Conservation (phyloP, 306 rosid species). For the Trifolium subterraneum region DNA sequence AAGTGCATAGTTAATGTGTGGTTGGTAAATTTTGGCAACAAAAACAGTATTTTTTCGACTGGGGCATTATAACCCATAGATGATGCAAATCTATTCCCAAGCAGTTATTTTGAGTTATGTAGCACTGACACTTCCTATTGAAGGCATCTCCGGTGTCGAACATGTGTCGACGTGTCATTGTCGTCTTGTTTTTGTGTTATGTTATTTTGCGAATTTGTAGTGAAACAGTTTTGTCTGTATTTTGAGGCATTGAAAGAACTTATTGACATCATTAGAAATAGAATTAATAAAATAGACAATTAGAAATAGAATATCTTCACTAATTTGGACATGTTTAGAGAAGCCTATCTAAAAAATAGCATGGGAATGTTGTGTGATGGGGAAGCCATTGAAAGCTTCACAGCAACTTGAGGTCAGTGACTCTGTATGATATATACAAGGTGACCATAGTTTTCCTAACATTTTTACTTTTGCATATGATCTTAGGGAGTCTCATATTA, state of each 20-base stretch:
- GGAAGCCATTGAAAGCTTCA: too few species aligned
- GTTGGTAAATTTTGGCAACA: constrained; percentile 31
- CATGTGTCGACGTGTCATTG: background rate
- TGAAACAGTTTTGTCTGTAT: background rate
- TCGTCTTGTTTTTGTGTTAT: background rate
- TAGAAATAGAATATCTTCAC: too few species aligned
- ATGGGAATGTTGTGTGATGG: too few species aligned
- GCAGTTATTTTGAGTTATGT: background rate
- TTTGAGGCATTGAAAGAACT: background rate
- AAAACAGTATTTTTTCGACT: background rate
- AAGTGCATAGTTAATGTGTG: constrained; percentile 75
- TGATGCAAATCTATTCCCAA: constrained; percentile 3
- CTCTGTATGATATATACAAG: too few species aligned
- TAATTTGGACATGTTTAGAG: too few species aligned
- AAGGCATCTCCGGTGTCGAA: background rate
- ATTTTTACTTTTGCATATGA: too few species aligned
- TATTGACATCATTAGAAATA: background rate
- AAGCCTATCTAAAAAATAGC: too few species aligned
- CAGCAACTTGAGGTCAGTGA: too few species aligned
- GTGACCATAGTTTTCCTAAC: too few species aligned
- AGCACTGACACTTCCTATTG: background rate
- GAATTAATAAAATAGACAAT: too few species aligned
- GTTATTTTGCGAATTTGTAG: background rate
- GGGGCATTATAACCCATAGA: constrained; percentile 22
- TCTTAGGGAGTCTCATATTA: too few species aligned